A percentile compares a stretch with the other conserved stretches of the same genome.
Conservation (phyloP, 2,329 filamentous ascomycete genomes). For the Ilyonectria robusta region DNA sequence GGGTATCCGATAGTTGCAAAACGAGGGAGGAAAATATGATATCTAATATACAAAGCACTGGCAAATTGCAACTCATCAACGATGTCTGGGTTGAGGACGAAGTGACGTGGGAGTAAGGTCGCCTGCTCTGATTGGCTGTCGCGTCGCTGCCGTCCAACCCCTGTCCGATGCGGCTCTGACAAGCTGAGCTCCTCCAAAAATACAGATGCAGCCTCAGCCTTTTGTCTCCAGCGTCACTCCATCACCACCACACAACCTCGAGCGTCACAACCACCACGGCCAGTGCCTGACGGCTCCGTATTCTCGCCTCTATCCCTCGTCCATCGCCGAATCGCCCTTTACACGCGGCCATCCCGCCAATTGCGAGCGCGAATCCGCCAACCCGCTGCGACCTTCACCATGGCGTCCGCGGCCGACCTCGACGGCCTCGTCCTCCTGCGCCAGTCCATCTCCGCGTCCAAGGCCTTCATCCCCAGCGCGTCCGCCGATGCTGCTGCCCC, state of each 20-base stretch:
- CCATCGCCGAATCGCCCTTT: background rate
- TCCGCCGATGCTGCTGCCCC: constrained; percentile 74
- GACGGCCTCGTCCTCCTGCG: constrained; percentile 90
- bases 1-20: background rate
- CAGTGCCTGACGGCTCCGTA: background rate
- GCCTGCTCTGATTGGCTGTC: constrained; percentile 38
- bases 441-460: constrained; percentile 81
- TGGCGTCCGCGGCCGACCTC: constrained; percentile 71
- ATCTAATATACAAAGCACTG: background rate
- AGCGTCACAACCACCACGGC: constrained; percentile 16
- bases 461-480: constrained; percentile 80
- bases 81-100: background rate
- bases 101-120: background rate
- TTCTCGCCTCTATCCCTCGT: background rate
- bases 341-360: background rate
- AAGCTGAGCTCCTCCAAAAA: constrained; percentile 41
- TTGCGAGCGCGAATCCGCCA: constrained; percentile 2
- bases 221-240: constrained; percentile 38
- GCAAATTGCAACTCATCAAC: background rate
- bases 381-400: constrained; percentile 51
- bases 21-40: background rate
- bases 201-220: constrained; percentile 44
- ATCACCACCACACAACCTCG: constrained; percentile 11
- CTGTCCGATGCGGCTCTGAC: constrained; percentile 16
- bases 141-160: constrained; percentile 22